Base-by-base conservation (phyloP, 345 rosid species). In the Populus tremula region DNA sequence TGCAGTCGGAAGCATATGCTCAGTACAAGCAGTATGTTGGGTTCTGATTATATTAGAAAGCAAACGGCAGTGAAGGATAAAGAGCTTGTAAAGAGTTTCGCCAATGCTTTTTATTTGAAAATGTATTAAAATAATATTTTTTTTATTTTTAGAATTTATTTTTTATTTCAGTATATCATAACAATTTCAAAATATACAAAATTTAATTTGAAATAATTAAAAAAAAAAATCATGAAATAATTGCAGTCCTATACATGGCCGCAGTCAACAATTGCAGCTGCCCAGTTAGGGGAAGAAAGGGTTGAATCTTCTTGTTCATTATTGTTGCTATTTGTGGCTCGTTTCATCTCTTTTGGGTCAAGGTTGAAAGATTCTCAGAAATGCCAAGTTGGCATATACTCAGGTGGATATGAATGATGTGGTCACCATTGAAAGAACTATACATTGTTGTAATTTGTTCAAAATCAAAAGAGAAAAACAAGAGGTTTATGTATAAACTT, bases 1-100 rank as follows among this genome's bases (percentile, higher is more conserved):
- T 87, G 97, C 89, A 92, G 39, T 89, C 98, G 4, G 97, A 89
- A 70, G 99, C 97, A 64, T 96, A 96, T 85, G 82, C 94, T 69
- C 97, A 90, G 61, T 96, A 94, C 84, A 96, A 94, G 6, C 97
- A 92, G 71, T 69, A 53, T 54, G 98, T 89, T 63, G 99, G 98
- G 41, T 94, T 96, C 85, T 90, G 74, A 83, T 35, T 67, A 35
- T 6, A 33, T 53, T 36, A 70, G 67, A 47, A 18, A 38, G 63
- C 38, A 36, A 23, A 72, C 21, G 65, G 25, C 73, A 59, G 68
- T 31, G 41, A 18, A 64, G 5, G 49, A 33, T 31, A 31, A 2
- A 2, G 31, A 31, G 31, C 31, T 31, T 31, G n/a, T n/a, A n/a
- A n/a, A n/a, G n/a, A n/a, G n/a, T n/a, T n/a, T n/a, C n/a, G n/a